Percentiles rank a stretch among this genome's conserved stretches.
Conservation (phyloP, 257 asterid genomes). For the Nicotiana attenuata region DNA sequence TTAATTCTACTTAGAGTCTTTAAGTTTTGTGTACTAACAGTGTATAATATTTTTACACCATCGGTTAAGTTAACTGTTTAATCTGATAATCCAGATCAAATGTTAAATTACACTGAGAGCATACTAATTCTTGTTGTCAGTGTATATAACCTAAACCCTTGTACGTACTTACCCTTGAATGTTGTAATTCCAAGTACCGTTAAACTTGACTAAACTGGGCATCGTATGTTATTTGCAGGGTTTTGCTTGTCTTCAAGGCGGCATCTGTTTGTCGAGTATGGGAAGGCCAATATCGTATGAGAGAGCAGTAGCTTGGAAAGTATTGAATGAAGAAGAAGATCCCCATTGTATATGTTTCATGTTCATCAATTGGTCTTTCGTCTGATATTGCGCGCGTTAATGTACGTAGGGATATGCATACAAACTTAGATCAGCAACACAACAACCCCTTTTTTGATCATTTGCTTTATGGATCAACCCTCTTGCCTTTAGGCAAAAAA, state of each 20-base stretch:
- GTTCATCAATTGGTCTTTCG: constrained; percentile 85
- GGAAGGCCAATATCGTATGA: constrained; percentile 43
- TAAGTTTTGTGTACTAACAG: not conserved
- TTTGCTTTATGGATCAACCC: constrained; percentile 8
- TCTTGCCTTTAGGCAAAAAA: not conserved
- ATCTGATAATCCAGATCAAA: no score
- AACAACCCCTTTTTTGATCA: not conserved
- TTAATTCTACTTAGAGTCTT: not conserved
- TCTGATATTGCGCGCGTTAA: no score
- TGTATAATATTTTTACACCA: no score
- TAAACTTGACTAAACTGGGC: not conserved
- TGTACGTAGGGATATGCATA: constrained; percentile 2
- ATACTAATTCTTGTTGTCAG: no score
- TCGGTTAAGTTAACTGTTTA: no score
- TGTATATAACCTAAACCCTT: no score
- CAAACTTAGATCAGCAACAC: constrained; percentile 6
- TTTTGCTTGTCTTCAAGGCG: constrained; percentile 41
- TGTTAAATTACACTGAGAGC: no score
- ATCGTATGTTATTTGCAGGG: constrained; percentile 22
- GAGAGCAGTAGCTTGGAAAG: constrained; percentile 53
- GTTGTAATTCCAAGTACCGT: not conserved
- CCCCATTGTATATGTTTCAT: constrained; percentile 86
- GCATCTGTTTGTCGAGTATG: constrained; percentile 49
- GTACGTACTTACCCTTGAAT: no score
- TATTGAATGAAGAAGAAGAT: constrained; percentile 73